Percentiles rank a stretch among this genome's conserved stretches.
Conservation (phyloP, 441 rosid species). For the Mallotus japonicus region DNA sequence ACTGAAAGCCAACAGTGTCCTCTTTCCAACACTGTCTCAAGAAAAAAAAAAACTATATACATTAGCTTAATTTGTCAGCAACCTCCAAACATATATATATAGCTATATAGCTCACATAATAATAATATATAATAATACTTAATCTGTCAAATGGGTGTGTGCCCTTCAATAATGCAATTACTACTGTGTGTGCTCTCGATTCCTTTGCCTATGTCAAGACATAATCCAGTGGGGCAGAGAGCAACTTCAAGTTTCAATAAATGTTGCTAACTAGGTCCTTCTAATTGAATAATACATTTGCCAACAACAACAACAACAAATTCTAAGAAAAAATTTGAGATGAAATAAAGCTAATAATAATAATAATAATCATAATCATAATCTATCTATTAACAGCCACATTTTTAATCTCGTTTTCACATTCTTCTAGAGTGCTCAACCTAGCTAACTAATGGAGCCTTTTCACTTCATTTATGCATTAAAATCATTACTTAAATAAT, state of each 20-base stretch:
- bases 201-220: slow-evolving; percentile 40
- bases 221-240: slow-evolving; percentile 40
- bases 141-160: slow-evolving; percentile 26
- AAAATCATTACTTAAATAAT: neutral
- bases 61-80: slow-evolving; percentile 50
- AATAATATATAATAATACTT: slow-evolving; percentile 22
- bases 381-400: slow-evolving; percentile 15
- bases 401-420: slow-evolving; percentile 21
- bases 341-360: neutral
- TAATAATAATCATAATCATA: slow-evolving; percentile 2
- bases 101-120: slow-evolving; percentile 23
- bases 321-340: slow-evolving; percentile 6
- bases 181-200: slow-evolving; percentile 11
- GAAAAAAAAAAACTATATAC: slow-evolving; percentile 13
- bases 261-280: slow-evolving; percentile 22
- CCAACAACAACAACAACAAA: slow-evolving; percentile 14
- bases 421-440: slow-evolving; percentile 20
- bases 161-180: slow-evolving; percentile 46
- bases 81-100: slow-evolving; percentile 31
- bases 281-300: slow-evolving; percentile 32
- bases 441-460: slow-evolving; percentile 3
- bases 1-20: slow-evolving; percentile 20
- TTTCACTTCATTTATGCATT: neutral
- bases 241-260: slow-evolving; percentile 35
- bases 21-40: slow-evolving; percentile 21